Base-by-base conservation (phyloP, 495 filamentous ascomycete genomes). In the Xylaria acuta region DNA sequence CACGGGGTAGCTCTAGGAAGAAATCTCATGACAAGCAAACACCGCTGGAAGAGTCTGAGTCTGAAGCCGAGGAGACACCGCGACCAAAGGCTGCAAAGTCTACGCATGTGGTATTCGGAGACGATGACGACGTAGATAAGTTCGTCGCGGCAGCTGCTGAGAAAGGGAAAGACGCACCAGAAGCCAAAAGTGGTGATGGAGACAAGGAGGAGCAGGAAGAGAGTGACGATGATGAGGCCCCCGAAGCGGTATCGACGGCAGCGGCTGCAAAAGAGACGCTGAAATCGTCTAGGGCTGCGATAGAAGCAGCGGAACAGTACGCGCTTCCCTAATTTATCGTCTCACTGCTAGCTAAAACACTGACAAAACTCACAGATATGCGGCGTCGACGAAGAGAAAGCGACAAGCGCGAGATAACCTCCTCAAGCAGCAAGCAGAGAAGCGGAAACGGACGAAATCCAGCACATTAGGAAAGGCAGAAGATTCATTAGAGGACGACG, bases 391-490 rank as follows among this genome's bases (percentile, higher is more conserved):
- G 51, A 86, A 84, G 73, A 77, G 79, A 63, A 86, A 83, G 69
- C 81, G 84, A 32, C 83, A 86, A 72, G 82, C 81, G 75, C 81
- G 82, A 56, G 83, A 85, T 74, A 79, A 77, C 38, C 77, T 83
- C 43, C 79, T 84, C 76, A 85, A 82, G 75, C 74, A 81, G 64
- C 84, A 86, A 76, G 84, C 83, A 8, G 76, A 81, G 78, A 75
- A 81, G 69, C 80, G 78, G 54, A 83, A 84, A 71, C 77, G 77
- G 16, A 69, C 71, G 3, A 67, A 64, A 45, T 69, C 16, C 62
- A 79, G 51, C 67, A 72, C 27, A 41, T 64, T 51, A 49, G 70
- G 22, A 43, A 67, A 56, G 27, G 43, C 6, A 7, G 51, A 8
- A 9, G 53, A 8, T 30, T 36, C 38, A 4, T 62, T 36, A 47